A percentile compares a stretch with the other conserved stretches of the same genome.
Conservation (phyloP, 192 early-diverging fungal genomes). For the Coemansia sp. region DNA sequence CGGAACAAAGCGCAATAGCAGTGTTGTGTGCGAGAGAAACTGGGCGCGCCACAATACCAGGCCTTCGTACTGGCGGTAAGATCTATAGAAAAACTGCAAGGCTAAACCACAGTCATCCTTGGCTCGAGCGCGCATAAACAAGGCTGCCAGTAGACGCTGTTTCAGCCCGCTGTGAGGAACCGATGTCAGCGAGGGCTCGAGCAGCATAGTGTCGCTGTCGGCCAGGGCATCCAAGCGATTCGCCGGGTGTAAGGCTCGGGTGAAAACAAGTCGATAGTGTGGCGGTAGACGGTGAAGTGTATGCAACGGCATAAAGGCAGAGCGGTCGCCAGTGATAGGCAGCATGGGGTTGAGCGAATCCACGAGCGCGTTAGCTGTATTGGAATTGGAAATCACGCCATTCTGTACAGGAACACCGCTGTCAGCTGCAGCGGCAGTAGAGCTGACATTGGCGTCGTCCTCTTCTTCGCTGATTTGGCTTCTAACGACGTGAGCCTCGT, state of each 20-base stretch:
- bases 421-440: neutral
- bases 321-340: conserved; percentile 11
- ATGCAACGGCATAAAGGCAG: conserved; percentile 24
- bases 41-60: conserved; percentile 56
- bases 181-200: conserved; percentile 43
- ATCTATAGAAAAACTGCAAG: conserved; percentile 47
- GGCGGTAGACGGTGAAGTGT: conserved; percentile 35
- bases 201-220: conserved; percentile 26
- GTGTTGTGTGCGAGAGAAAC: conserved; percentile 21
- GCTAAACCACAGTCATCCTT: conserved; percentile 16
- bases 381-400: neutral
- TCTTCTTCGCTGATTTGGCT: neutral
- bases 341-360: conserved; percentile 22
- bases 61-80: conserved; percentile 50
- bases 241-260: conserved; percentile 38
- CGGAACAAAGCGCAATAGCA: conserved; percentile 55
- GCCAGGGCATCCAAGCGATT: conserved; percentile 33
- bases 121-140: conserved; percentile 35
- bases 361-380: neutral
- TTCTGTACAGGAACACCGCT: neutral
- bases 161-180: conserved; percentile 51
- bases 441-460: neutral
- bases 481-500: conserved; percentile 5
- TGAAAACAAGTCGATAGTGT: conserved; percentile 48
- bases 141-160: conserved; percentile 44